Percentiles rank a stretch among this genome's conserved stretches.
Evolutionary conservation across 768 basidiomycete genomes (phyloP).

Genomic region (Daedaleopsis nitida): DNA sequence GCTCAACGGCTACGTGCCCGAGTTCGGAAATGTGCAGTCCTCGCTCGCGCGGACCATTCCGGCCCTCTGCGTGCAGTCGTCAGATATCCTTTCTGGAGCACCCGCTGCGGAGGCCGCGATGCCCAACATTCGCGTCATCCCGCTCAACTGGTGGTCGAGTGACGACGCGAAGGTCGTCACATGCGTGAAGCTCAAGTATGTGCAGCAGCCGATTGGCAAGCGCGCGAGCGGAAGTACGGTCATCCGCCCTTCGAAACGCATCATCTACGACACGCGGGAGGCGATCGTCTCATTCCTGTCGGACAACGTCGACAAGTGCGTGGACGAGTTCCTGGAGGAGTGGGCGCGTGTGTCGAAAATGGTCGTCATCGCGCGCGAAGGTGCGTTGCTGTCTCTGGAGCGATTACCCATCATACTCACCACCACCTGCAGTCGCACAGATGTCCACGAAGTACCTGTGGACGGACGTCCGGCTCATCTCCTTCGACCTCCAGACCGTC

Average conservation of each 20-base stretch:
- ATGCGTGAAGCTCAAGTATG: constrained; percentile 88
- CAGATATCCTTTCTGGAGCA: constrained; percentile 78
- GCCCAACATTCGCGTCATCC: constrained; percentile 88
- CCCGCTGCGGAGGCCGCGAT: constrained; percentile 91
- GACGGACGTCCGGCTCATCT: constrained; percentile 78
- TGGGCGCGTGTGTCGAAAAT: constrained; percentile 94
- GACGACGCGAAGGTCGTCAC: constrained; percentile 82
- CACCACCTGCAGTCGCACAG: constrained; percentile 61
- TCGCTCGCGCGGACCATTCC: constrained; percentile 79
- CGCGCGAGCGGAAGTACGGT: constrained; percentile 56
- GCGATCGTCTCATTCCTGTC: constrained; percentile 90
- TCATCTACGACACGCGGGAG: constrained; percentile 87
- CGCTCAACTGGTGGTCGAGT: constrained; percentile 90
- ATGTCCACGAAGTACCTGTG: constrained; percentile 76
- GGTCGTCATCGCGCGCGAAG: constrained; percentile 90
- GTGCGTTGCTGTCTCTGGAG: constrained; percentile 41
- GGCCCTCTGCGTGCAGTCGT: constrained; percentile 79
- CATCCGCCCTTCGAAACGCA: constrained; percentile 83
- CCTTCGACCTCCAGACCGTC: constrained; percentile 92
- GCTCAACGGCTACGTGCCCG: constrained; percentile 39
- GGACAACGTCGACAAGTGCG: constrained; percentile 84
- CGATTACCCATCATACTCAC: background rate
- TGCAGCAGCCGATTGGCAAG: constrained; percentile 83
- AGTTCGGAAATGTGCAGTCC: constrained; percentile 63
- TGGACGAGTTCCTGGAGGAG: constrained; percentile 88